Conservation (phyloP, 345 rosid species). For the Streptanthus diversifolius region DNA sequence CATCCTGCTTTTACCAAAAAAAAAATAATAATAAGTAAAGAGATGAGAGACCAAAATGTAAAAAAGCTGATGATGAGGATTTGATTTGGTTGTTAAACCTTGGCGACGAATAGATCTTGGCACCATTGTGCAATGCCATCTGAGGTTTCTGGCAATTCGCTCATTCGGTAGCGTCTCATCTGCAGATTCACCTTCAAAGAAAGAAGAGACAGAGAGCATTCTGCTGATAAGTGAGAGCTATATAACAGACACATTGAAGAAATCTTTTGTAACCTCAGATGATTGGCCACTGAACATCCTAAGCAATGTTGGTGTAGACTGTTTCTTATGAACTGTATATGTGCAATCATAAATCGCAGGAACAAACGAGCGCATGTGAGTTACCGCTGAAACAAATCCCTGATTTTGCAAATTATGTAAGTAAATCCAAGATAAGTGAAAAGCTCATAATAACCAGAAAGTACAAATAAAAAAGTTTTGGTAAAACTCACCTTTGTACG, state of each 20-base stretch:
- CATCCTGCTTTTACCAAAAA: conserved; percentile 42
- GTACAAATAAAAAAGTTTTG: background rate
- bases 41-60: background rate
- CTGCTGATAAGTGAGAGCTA: background rate
- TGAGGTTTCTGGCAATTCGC: conserved; percentile 57
- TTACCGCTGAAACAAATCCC: conserved; percentile 65
- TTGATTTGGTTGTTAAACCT: conserved; percentile 41
- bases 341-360: conserved; percentile 65
- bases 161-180: conserved; percentile 54
- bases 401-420: conserved; percentile 19
- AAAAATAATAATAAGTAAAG: background rate
- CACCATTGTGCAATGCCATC: conserved; percentile 79
- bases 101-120: conserved; percentile 58
- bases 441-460: background rate
- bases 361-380: conserved; percentile 46
- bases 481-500: conserved; percentile 50
- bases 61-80: background rate
- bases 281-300: conserved; percentile 49
- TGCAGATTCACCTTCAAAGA: conserved; percentile 52
- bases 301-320: conserved; percentile 46
- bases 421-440: background rate
- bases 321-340: conserved; percentile 33
- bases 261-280: conserved; percentile 37
- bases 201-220: conserved; percentile 4
- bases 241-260: background rate